Conservation (phyloP, 2,329 filamentous ascomycete species). For the Colletotrichum simmondsii region DNA sequence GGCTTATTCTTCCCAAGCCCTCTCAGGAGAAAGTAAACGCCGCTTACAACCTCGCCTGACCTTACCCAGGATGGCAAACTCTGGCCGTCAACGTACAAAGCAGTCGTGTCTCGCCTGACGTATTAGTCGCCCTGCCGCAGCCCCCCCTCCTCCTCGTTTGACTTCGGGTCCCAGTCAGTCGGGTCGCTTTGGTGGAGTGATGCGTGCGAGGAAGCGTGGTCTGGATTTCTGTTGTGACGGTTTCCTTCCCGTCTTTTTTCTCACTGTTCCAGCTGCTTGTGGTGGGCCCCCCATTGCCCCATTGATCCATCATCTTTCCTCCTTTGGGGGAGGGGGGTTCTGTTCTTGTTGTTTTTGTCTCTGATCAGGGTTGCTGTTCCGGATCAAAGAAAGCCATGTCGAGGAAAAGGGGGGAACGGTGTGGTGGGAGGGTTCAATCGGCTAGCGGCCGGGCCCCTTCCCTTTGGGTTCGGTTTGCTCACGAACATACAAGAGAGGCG, state of each 20-base stretch:
- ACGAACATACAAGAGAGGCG: slow-evolving; percentile 8
- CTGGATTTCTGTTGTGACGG: slow-evolving; percentile 20
- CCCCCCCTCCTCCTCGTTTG: not conserved
- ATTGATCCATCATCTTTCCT: not conserved
- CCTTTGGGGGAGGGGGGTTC: not conserved
- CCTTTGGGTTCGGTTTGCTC: not conserved
- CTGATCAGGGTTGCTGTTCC: slow-evolving; percentile 11
- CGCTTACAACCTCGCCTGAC: not conserved
- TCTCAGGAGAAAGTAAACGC: not conserved
- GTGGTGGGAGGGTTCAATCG: not conserved
- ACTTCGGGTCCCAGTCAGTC: slow-evolving; percentile 19
- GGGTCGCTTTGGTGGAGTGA: slow-evolving; percentile 14
- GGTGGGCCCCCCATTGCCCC: not conserved
- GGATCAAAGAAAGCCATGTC: not conserved
- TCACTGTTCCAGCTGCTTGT: not conserved
- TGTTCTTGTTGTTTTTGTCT: slow-evolving; percentile 23
- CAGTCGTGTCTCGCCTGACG: slow-evolving; percentile 29
- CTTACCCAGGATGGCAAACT: slow-evolving; percentile 8
- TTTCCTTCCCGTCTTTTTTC: not conserved
- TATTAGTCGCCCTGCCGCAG: slow-evolving; percentile 22
- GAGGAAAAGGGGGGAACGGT: slow-evolving; percentile 19
- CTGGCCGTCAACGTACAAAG: slow-evolving; percentile 24
- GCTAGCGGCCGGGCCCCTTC: not conserved
- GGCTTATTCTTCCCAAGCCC: not conserved
- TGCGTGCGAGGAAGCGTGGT: not conserved